These are phyloP conservation scores for Ophiostoma triangulosporum DNA, from an alignment of 2,329 filamentous ascomycete genomes.

Conservation along the genomic window DNA sequence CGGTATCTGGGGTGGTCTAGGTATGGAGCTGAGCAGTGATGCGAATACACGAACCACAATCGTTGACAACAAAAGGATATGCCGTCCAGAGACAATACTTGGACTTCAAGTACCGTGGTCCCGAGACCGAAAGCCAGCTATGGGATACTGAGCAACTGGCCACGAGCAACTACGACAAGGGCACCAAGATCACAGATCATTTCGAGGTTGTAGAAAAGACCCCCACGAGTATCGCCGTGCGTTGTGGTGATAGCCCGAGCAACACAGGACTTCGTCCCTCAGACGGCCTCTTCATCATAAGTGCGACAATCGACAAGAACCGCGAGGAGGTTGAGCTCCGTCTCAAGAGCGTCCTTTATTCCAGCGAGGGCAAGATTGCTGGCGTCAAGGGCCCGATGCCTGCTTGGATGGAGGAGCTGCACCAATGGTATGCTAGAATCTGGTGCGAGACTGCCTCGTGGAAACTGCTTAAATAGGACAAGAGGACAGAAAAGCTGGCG, in stretches of 20 bases:
- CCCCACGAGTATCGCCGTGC: constrained; percentile 43
- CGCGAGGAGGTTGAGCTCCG: constrained; percentile 47
- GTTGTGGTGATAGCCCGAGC: constrained; percentile 52
- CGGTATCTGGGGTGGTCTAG: constrained; percentile 52
- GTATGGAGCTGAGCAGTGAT: constrained; percentile 27
- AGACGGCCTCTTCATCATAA: constrained; percentile 55
- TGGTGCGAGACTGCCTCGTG: constrained; percentile 27
- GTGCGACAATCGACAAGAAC: constrained; percentile 44
- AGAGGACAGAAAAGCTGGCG: not conserved
- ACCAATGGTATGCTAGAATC: constrained; percentile 28
- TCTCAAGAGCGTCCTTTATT: constrained; percentile 50
- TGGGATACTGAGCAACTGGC: constrained; percentile 45
- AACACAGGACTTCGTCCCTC: constrained; percentile 40
- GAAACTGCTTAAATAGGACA: constrained; percentile 19
- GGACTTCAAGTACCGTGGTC: constrained; percentile 42
- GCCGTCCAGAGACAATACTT: constrained; percentile 44
- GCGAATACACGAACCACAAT: not conserved
- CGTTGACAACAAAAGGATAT: constrained; percentile 29
- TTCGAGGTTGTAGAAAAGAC: constrained; percentile 59
- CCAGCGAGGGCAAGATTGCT: constrained; percentile 24
- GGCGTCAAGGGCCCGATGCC: constrained; percentile 24
- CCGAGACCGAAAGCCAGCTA: constrained; percentile 44
- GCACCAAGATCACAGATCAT: constrained; percentile 54
- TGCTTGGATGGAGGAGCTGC: constrained; percentile 22
- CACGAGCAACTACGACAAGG: constrained; percentile 43